phyloP scores from a whole-genome alignment of 345 rosid species.

The Barbarea vulgaris region DNA sequence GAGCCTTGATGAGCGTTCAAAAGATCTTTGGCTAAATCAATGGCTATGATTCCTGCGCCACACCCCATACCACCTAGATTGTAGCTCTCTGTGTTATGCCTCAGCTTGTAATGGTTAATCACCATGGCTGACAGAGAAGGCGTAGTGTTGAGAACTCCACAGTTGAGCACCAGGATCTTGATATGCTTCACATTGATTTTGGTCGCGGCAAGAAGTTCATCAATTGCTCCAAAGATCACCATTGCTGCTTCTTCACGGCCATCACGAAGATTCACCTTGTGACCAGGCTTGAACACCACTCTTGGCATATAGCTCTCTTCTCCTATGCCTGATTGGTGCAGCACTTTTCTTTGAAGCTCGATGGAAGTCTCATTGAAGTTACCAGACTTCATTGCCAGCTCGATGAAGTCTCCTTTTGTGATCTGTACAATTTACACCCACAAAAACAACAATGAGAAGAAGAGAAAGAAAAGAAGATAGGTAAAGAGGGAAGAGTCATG shows the following conservation, averaged over 20 bases:
- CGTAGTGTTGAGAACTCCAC: slow-evolving; percentile 67
- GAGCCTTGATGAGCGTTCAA: slow-evolving; percentile 54
- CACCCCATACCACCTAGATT: slow-evolving; percentile 89
- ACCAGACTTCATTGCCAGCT: slow-evolving; percentile 59
- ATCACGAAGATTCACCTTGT: slow-evolving; percentile 48
- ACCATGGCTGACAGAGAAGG: slow-evolving; percentile 75
- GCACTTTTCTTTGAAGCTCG: slow-evolving; percentile 50
- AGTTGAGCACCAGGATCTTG: slow-evolving; percentile 63
- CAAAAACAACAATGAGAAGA: slow-evolving; percentile 21
- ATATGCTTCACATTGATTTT: slow-evolving; percentile 55
- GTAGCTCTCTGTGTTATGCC: slow-evolving; percentile 64
- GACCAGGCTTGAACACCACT: slow-evolving; percentile 49
- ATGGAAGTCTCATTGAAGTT: slow-evolving; percentile 56
- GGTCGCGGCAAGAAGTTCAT: slow-evolving; percentile 58
- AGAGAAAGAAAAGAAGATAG: background rate
- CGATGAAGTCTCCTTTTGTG: slow-evolving; percentile 59
- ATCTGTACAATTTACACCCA: slow-evolving; percentile 43
- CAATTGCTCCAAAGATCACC: slow-evolving; percentile 66
- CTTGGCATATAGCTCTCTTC: slow-evolving; percentile 70
- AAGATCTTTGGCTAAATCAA: slow-evolving; percentile 65
- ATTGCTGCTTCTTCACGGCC: slow-evolving; percentile 74
- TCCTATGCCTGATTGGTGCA: slow-evolving; percentile 71
- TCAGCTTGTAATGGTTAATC: slow-evolving; percentile 69
- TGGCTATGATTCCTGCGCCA: slow-evolving; percentile 69
- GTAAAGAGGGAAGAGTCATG: slow-evolving; percentile 8